Conservation (phyloP, 805 yeast species). For the Starmerella floricola region DNA sequence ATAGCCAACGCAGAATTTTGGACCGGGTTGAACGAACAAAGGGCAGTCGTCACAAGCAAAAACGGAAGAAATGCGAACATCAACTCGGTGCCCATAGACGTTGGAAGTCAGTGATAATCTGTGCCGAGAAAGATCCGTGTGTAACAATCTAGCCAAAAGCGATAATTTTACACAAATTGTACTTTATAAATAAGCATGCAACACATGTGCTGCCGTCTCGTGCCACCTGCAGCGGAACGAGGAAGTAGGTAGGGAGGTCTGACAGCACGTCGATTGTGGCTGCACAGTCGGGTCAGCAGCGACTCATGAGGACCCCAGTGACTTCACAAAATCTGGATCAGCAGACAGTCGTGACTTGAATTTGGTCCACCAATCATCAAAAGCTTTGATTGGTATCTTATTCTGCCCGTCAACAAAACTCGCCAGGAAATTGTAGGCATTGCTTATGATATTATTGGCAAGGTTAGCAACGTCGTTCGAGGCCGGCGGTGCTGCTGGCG, state of each 20-base stretch:
- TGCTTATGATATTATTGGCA: conserved; percentile 79
- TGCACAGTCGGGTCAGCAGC: not conserved
- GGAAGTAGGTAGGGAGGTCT: no score
- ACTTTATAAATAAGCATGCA: not conserved
- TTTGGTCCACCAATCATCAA: conserved; percentile 90
- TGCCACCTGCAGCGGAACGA: no score
- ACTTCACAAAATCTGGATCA: conserved; percentile 72
- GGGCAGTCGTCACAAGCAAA: not conserved
- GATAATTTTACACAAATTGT: no score
- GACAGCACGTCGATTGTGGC: no score
- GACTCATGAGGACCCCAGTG: conserved; percentile 18
- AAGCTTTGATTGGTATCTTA: conserved; percentile 73
- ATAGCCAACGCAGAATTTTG: conserved; percentile 16
- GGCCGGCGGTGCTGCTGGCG: conserved; percentile 27
- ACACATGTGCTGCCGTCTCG: not conserved
- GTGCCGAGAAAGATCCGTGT: no score
- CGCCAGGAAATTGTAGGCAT: conserved; percentile 81
- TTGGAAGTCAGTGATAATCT: no score
- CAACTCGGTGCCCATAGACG: not conserved
- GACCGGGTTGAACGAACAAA: not conserved
- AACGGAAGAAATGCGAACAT: not conserved
- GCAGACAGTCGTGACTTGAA: conserved; percentile 62
- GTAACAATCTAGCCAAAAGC: no score
- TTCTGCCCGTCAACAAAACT: conserved; percentile 76
- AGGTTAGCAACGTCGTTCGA: conserved; percentile 43